Evolutionary conservation across 139 green algal genomes (phyloP).

Genomic region (Ettlia oleoabundans): DNA sequence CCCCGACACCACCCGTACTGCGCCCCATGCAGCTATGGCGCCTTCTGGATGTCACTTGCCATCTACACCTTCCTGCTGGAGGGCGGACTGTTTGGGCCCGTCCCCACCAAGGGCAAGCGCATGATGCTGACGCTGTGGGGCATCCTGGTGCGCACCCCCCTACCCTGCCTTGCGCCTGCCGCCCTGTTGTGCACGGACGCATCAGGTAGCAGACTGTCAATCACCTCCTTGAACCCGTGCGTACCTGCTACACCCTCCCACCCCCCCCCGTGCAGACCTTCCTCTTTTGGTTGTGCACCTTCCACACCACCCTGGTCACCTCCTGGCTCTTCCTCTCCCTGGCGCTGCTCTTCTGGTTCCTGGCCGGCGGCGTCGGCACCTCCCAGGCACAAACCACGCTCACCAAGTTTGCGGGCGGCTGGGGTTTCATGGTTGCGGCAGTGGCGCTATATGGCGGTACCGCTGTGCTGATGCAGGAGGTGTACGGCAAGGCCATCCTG

Average conservation of each 20-base stretch:
- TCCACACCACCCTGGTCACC: conserved; percentile 32
- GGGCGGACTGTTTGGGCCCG: background rate
- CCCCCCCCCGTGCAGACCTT: conserved; percentile 36
- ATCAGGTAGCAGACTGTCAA: too few species aligned
- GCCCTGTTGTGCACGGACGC: too few species aligned
- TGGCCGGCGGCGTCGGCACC: conserved; percentile 22
- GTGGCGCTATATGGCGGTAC: conserved; percentile 22
- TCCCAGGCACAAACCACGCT: background rate
- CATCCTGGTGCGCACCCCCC: conserved; percentile 20
- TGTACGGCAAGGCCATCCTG: conserved; percentile 37
- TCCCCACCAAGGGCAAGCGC: background rate
- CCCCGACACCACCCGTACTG: too few species aligned
- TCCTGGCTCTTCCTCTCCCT: conserved; percentile 42
- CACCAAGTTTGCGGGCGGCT: conserved; percentile 38
- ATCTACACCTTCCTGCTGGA: conserved; percentile 21
- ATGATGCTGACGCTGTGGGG: conserved; percentile 27
- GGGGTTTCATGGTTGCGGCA: conserved; percentile 31
- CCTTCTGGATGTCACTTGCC: conserved; percentile 44
- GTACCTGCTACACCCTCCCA: too few species aligned
- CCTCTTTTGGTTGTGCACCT: conserved; percentile 40
- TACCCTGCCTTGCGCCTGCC: too few species aligned
- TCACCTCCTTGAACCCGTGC: too few species aligned
- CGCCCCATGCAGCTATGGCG: conserved; percentile 54
- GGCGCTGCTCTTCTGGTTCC: conserved; percentile 32
- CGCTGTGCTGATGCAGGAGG: conserved; percentile 39